Evolutionary conservation across 1,284 basidiomycete genomes (phyloP), one percentile per base, ranked within the genome.

Genomic region (Neonothopanus nambi): DNA sequence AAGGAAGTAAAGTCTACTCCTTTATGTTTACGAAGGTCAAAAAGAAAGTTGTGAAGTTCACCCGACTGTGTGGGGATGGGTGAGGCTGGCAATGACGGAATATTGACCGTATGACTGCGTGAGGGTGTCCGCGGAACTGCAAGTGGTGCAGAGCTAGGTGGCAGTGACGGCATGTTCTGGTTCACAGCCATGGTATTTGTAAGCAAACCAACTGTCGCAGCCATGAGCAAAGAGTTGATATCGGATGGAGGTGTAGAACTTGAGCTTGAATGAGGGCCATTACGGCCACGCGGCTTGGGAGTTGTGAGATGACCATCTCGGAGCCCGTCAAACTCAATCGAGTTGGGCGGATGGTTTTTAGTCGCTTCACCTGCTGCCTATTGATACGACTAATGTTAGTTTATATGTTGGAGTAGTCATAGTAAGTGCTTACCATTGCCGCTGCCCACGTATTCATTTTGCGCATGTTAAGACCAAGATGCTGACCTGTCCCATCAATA

Each of bases 1-100:
- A 39, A 52, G 1, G 23, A 13, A 3, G 39, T 44, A 7, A 64
- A 48, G 52, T 65, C 62, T 55, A 62, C 41, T 8, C 30, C 17
- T 17, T 18, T n/a, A 36, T 20, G 5, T 5, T 5, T 8, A 6
- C 13, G 6, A 17, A 18, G 33, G 9, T 47, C n/a, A 5, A 17
- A n/a, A 17, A 46, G 26, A 17, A 26, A 46, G 4, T 8, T 30
- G 15, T 46, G 21, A 12, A 46, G 44, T 11, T 28, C 21, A 17
- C n/a, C n/a, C n/a, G n/a, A n/a, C n/a, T n/a, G n/a, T n/a, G n/a
- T 46, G 26, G 5, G 11, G 35, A 30, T 5, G 9, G 52, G 36
- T 20, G 39, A 37, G 46, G 23, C 24, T 35, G 36, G 35, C 15
- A 42, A 20, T 28, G 56, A 47, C 7, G 45, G 45, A 20, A 18